Evolutionary conservation across 208 protist genomes (phyloP).

Genomic region (Spongospora subterranea): DNA sequence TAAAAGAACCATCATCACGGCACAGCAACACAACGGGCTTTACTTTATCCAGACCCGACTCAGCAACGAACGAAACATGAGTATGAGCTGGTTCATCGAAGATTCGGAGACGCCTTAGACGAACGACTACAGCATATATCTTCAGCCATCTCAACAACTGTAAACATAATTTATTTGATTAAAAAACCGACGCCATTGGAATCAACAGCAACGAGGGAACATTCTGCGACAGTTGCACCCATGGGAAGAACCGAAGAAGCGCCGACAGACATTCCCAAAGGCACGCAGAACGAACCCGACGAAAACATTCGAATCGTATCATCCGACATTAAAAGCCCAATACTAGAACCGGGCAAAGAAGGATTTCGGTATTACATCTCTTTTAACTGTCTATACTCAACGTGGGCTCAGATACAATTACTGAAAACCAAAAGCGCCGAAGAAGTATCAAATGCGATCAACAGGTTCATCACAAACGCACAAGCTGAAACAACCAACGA

Average conservation of each 20-base stretch:
- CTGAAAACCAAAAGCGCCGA: not conserved
- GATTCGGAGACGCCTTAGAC: not conserved
- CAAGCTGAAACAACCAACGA: constrained; percentile 5
- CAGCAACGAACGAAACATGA: not conserved
- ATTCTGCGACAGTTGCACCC: not conserved
- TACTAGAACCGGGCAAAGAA: not conserved
- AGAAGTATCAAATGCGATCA: not conserved
- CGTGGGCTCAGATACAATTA: not conserved
- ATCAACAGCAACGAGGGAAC: not conserved
- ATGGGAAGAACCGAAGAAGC: not conserved
- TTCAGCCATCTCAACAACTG: too few relatives aligned
- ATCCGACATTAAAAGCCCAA: not conserved
- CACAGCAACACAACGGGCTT: not conserved
- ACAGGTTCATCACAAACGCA: not conserved
- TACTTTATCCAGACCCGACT: not conserved
- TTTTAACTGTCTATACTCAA: not conserved
- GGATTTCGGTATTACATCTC: not conserved
- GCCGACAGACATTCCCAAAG: not conserved
- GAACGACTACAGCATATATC: not conserved
- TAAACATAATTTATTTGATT: too few relatives aligned
- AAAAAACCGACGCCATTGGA: not conserved
- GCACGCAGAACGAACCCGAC: not conserved
- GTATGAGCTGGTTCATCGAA: not conserved
- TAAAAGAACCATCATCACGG: not conserved
- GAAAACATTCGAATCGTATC: not conserved